Evolutionary conservation across 106 monocot genomes (phyloP).

Genomic region (Dendrobium huoshanense): DNA sequence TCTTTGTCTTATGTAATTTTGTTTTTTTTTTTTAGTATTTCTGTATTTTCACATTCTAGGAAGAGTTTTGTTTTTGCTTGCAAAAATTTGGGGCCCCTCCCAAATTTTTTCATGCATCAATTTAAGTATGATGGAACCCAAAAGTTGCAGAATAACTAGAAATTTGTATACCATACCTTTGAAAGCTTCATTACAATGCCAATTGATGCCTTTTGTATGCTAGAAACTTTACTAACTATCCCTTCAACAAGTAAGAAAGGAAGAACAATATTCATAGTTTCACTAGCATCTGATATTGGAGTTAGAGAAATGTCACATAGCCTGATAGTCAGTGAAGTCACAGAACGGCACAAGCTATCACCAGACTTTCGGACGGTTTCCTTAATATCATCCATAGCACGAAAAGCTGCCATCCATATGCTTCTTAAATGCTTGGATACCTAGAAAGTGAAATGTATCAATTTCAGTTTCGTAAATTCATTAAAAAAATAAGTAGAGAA

Average conservation of each 20-base stretch:
- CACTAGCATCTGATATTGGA: slow-evolving; percentile 57
- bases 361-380: slow-evolving; percentile 96
- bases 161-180: slow-evolving; percentile 41
- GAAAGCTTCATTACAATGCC: slow-evolving; percentile 90
- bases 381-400: slow-evolving; percentile 99
- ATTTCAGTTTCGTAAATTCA: background rate
- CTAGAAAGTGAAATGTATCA: slow-evolving; percentile 21
- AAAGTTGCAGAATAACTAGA: background rate
- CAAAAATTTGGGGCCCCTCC: no score
- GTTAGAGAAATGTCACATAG: slow-evolving; percentile 86
- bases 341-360: slow-evolving; percentile 84
- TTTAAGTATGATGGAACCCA: background rate
- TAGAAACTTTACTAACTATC: slow-evolving; percentile 90
- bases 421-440: slow-evolving; percentile 77
- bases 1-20: no score
- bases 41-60: no score
- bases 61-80: no score
- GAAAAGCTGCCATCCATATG: slow-evolving; percentile 81
- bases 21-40: no score
- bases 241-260: slow-evolving; percentile 86
- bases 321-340: slow-evolving; percentile 81
- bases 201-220: slow-evolving; percentile 80
- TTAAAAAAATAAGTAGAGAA: background rate
- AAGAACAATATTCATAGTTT: slow-evolving; percentile 81
- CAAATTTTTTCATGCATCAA: background rate